Base-by-base conservation (phyloP, 2,329 filamentous ascomycete species). In the Lachnellula occidentalis region DNA sequence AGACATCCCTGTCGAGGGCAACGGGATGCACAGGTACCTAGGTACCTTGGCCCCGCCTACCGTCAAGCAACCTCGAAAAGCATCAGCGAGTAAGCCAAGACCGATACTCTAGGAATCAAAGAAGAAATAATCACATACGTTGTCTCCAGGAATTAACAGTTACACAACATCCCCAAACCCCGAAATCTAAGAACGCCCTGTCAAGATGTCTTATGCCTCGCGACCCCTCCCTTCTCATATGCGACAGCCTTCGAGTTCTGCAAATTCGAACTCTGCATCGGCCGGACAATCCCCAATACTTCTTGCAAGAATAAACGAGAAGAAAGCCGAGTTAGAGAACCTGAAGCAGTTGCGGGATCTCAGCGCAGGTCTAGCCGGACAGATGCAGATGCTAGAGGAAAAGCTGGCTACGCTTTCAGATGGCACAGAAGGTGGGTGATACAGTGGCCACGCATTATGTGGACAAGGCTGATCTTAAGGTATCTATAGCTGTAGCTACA, bases 311-410 rank as follows among this genome's bases (percentile, higher is more conserved):
- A 90, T 95, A 68, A 84, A 88, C 60, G 89, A 94, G 74, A 95
- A 95, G 76, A 90, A 88, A 71, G 83, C 85, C 51, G 90, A 95
- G 70, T 78, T 95, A 5, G 87, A 91, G 63, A 88, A 85, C 64
- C 76, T 94, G 55, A 87, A 83, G 67, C 85, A 94, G 69, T 74
- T 95, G 50, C 82, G 88, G 62, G 86, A 91, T 64, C 77, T 95
- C 45, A 92, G 88, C 64, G 87, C 86, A 21, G 87, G 86, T 2
- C 78, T 92, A 34, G 89, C 89, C 42, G 79, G 81, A 41, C 89
- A 94, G 70, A 94, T 95, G 88, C 86, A 92, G 68, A 83, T 84
- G 57, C 72, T 95, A 51, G 87, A 92, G 65, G 61, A 87, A 67
- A 92, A 91, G 70, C 74, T 95, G 8, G 77, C 79, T 14, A 95